Evolutionary conservation across 768 basidiomycete genomes (phyloP).

Genomic region (Amanita molliuscula): DNA sequence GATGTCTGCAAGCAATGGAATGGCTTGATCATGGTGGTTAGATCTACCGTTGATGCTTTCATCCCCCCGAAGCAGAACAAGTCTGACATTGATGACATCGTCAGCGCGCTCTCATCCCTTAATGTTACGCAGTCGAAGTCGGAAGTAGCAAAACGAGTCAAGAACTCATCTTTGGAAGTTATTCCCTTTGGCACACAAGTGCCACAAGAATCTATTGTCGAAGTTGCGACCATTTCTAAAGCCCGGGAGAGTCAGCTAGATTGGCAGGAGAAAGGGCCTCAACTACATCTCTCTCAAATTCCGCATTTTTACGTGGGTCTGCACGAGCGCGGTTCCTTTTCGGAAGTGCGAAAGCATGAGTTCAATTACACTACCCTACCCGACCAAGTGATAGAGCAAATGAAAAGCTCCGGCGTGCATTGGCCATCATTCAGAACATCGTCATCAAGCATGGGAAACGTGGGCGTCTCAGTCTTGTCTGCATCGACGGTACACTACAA

Average conservation of each 20-base stretch:
- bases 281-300: conserved; percentile 40
- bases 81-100: not conserved
- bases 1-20: conserved; percentile 24
- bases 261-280: conserved; percentile 37
- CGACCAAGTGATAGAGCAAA: not conserved
- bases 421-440: not conserved
- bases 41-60: conserved; percentile 29
- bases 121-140: not conserved
- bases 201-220: conserved; percentile 16
- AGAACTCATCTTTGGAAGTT: conserved; percentile 21
- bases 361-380: not conserved
- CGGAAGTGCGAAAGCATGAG: conserved; percentile 7
- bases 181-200: conserved; percentile 24
- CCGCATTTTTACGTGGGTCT: conserved; percentile 28
- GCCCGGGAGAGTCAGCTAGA: conserved; percentile 13
- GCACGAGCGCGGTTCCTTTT: conserved; percentile 30
- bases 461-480: conserved; percentile 5
- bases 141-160: conserved; percentile 13
- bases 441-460: not conserved
- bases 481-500: not conserved
- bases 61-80: conserved; percentile 11
- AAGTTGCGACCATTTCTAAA: conserved; percentile 2
- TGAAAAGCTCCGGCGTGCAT: conserved; percentile 1
- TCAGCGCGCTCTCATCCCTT: not conserved
- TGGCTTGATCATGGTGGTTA: conserved; percentile 29